Evolutionary conservation across 257 asterid genomes (phyloP).

Genomic region (Solanum medicagineum): DNA sequence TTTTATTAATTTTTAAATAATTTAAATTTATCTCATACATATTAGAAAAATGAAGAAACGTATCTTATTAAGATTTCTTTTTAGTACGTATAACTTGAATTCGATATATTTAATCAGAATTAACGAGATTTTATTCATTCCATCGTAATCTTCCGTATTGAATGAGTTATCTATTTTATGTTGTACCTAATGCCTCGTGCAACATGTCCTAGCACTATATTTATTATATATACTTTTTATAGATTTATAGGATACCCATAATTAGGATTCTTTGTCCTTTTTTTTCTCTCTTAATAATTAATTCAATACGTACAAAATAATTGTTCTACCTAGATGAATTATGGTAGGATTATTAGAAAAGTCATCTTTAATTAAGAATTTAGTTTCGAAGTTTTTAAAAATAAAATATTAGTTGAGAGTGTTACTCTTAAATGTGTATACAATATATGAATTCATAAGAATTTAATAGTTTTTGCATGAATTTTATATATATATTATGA

Average conservation of each 20-base stretch:
- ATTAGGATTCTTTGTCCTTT: not conserved
- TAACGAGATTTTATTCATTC: not conserved
- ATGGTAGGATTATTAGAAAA: fast-evolving
- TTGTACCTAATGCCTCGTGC: not conserved
- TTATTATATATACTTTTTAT: not conserved
- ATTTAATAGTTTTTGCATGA: not conserved
- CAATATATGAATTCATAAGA: not conserved
- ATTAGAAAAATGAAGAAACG: no score
- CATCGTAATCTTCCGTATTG: not conserved
- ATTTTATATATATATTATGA: not conserved
- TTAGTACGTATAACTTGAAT: not conserved
- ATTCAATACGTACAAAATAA: not conserved
- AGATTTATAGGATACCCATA: not conserved
- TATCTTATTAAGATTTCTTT: no score
- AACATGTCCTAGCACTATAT: not conserved
- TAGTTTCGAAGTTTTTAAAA: not conserved
- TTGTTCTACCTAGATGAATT: not conserved
- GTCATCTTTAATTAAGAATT: no score
- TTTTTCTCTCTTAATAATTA: not conserved
- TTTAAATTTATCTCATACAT: no score
- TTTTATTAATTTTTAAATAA: not conserved
- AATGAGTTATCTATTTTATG: not conserved
- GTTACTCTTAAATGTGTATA: fast-evolving
- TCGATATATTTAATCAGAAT: not conserved
- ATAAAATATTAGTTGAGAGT: not conserved